Conservation (phyloP, 176 grass and related monocot species). For the Hyparrhenia diplandra region DNA sequence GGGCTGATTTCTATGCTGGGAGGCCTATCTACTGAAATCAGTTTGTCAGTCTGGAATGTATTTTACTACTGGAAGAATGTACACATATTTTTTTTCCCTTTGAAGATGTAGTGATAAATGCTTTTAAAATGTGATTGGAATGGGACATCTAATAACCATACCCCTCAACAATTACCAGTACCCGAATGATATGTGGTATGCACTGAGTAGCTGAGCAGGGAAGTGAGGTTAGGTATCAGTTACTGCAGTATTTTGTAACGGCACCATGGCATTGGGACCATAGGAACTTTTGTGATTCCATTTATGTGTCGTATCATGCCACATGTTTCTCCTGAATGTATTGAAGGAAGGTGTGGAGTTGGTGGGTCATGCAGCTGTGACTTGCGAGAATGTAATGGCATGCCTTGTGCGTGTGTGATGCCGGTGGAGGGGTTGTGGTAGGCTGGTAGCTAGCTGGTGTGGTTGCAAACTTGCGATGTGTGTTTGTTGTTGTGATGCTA, state of each 20-base stretch:
- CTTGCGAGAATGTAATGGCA: not conserved
- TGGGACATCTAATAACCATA: not conserved
- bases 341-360: not conserved
- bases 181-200: not conserved
- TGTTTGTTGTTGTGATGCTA: too few relatives aligned
- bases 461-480: too few relatives aligned
- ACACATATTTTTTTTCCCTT: too few relatives aligned
- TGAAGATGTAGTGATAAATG: too few relatives aligned
- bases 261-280: not conserved
- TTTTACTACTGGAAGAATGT: not conserved
- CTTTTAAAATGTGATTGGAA: not conserved
- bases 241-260: too few relatives aligned
- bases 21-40: not conserved
- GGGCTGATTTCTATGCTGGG: not conserved
- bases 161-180: not conserved
- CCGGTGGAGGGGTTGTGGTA: not conserved
- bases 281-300: not conserved
- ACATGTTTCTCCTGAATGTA: too few relatives aligned
- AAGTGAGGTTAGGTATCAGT: too few relatives aligned
- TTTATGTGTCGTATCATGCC: not conserved
- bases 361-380: not conserved
- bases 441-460: not conserved
- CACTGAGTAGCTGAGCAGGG: not conserved
- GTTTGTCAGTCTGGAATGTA: not conserved
- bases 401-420: constrained; percentile 8